Evolutionary conservation across 805 yeast genomes (phyloP), one percentile per base, ranked within the genome.

Genomic region (Candida railenensis): DNA sequence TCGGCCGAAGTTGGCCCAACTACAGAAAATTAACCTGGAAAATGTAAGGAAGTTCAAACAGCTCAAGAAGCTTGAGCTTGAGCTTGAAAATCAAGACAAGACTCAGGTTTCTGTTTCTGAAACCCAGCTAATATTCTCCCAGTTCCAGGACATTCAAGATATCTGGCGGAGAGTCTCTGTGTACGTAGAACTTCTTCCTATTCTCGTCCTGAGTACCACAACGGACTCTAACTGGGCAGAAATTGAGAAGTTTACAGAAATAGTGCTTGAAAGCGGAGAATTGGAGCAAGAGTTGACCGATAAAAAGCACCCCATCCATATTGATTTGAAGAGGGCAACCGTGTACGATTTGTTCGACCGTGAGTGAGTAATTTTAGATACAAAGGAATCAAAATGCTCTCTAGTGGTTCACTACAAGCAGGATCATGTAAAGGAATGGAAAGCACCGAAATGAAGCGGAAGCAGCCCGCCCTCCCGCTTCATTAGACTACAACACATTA

Each of bases 181-280:
- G 16, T 40, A 40, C 22, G 34, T 32, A 11, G 43, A 40, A 4
- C 21, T 40, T 8, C 21, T 40, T 11, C 43, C 43, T 14, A 20
- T n/a, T 14, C 43, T 40, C 9, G 33, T 32, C 4, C 25, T 40
- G 33, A 32, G 22, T 25, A 32, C 71, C 0, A 61, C 72, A 11
- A 50, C 63, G 30, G 66, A 71, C 2, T 47, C 64, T 1, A 57
- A 71, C 46, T 57, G 74, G 60, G 48, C 51, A 9, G 44, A 55
- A 1, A 70, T 71, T 46, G 59, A 58, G 4, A 48, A 45, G 9
- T 45, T 71, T 22, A 47, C 44, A 7, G 61, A 64, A 2, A 62
- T 64, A 4, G 51, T 69, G 12, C 43, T 61, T 25, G 56, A 48
- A 22, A 59, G 69, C 46, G 63, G 64, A 12, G 63, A 62, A 14